Evolutionary conservation across 805 yeast genomes (phyloP).

Genomic region (Ogataea dorogensis): DNA sequence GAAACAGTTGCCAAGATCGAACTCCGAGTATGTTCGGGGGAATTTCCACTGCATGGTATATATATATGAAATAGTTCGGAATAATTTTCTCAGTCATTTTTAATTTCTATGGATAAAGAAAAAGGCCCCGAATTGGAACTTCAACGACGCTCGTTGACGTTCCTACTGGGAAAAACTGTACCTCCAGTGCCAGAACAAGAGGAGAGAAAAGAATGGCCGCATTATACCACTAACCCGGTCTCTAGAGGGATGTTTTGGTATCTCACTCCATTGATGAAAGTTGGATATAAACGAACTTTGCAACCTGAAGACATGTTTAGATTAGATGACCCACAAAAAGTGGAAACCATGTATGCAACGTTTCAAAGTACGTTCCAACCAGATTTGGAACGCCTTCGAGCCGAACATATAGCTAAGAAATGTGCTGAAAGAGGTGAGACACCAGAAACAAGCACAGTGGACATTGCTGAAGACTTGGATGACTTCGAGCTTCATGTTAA

Average conservation of each 20-base stretch:
- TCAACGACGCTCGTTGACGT: slow-evolving; percentile 52
- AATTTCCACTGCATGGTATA: no score
- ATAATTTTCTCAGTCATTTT: neutral
- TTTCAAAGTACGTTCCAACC: slow-evolving; percentile 37
- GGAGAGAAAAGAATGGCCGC: slow-evolving; percentile 51
- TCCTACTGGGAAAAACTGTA: slow-evolving; percentile 46
- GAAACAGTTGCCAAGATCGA: no score
- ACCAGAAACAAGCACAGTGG: slow-evolving; percentile 18
- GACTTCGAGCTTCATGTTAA: slow-evolving; percentile 27
- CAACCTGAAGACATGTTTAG: slow-evolving; percentile 59
- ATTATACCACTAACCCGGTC: slow-evolving; percentile 41
- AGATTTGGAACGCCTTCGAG: slow-evolving; percentile 33
- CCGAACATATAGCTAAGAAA: slow-evolving; percentile 27
- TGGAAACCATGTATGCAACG: slow-evolving; percentile 39
- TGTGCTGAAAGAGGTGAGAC: slow-evolving; percentile 29
- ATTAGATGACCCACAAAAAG: slow-evolving; percentile 42
- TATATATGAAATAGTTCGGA: no score
- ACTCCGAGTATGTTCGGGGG: no score
- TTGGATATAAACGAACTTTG: slow-evolving; percentile 72
- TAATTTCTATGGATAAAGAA: slow-evolving; percentile 1
- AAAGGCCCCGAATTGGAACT: slow-evolving; percentile 5
- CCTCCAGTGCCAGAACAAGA: slow-evolving; percentile 51
- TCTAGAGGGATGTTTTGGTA: slow-evolving; percentile 60
- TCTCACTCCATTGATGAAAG: slow-evolving; percentile 59
- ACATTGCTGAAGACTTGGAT: slow-evolving; percentile 21